phyloP scores from a whole-genome alignment of 1,284 basidiomycete species.

The Cryptococcus jaspeensis region DNA sequence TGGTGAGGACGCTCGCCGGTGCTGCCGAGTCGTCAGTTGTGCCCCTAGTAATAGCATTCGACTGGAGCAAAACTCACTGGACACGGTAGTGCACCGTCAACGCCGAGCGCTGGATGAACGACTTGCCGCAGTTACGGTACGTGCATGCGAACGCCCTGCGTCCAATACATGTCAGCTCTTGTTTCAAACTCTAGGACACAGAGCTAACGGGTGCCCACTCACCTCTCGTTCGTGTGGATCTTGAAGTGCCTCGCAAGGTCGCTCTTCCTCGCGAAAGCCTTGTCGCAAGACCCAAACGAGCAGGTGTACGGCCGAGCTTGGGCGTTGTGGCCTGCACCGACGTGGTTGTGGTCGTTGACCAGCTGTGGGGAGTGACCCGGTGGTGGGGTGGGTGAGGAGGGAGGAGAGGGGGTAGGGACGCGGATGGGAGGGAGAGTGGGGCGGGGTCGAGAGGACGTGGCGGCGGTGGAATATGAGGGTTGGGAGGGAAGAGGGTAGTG shows the following conservation, averaged over 20 bases:
- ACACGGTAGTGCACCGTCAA: slow-evolving; percentile 52
- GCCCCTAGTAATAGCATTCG: background rate
- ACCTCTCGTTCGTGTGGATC: slow-evolving; percentile 54
- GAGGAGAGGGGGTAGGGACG: background rate
- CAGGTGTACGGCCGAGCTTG: slow-evolving; percentile 47
- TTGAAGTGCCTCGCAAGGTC: slow-evolving; percentile 54
- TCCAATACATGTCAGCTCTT: slow-evolving; percentile 4
- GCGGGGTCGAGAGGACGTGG: background rate
- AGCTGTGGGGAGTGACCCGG: slow-evolving; percentile 28
- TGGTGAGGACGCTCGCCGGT: slow-evolving; percentile 60
- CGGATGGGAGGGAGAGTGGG: background rate
- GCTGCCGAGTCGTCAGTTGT: slow-evolving; percentile 40
- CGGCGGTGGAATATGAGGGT: background rate
- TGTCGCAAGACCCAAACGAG: slow-evolving; percentile 49
- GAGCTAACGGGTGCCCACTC: too few species aligned
- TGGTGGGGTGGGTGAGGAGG: background rate
- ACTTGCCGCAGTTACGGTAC: slow-evolving; percentile 43
- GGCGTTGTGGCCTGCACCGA: slow-evolving; percentile 38
- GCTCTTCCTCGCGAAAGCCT: slow-evolving; percentile 54
- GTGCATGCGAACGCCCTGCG: slow-evolving; percentile 49
- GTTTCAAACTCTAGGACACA: background rate
- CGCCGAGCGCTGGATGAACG: slow-evolving; percentile 52
- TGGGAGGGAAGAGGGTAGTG: background rate
- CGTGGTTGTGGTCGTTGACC: slow-evolving; percentile 46
- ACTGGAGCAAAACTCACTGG: slow-evolving; percentile 52